Evolutionary conservation across 2,329 filamentous ascomycete genomes (phyloP).

Genomic region (Exophiala viscosa): DNA sequence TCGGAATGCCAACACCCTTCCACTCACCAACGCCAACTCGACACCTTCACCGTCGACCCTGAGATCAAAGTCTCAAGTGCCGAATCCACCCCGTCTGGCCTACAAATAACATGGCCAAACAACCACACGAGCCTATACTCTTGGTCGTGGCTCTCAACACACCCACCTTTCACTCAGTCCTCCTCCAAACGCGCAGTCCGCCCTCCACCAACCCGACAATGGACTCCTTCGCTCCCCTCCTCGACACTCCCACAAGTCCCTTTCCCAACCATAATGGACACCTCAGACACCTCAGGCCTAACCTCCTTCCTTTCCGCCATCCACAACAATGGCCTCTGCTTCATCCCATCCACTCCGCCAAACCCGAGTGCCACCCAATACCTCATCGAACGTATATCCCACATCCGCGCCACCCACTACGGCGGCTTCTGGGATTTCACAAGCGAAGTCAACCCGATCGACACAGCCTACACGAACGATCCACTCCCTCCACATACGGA

Average conservation of each 20-base stretch:
- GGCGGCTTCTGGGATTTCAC: conserved; percentile 86
- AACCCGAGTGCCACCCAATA: conserved; percentile 64
- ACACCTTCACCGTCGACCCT: conserved; percentile 62
- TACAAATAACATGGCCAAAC: conserved; percentile 20
- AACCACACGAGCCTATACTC: conserved; percentile 65
- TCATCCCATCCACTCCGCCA: conserved; percentile 23
- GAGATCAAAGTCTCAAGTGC: conserved; percentile 8
- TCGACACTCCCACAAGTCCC: conserved; percentile 37
- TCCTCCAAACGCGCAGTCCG: not conserved
- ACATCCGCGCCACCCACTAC: conserved; percentile 88
- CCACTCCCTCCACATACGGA: conserved; percentile 84
- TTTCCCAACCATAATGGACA: conserved; percentile 56
- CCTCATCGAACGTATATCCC: conserved; percentile 77
- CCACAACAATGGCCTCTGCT: conserved; percentile 23
- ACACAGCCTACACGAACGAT: conserved; percentile 87
- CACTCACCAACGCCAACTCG: conserved; percentile 65
- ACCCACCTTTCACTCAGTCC: conserved; percentile 37
- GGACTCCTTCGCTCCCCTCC: conserved; percentile 15
- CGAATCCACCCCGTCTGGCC: conserved; percentile 9
- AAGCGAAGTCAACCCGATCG: conserved; percentile 79
- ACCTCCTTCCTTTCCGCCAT: conserved; percentile 22
- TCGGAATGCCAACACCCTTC: conserved; percentile 62
- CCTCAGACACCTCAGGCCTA: conserved; percentile 43
- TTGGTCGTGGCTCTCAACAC: conserved; percentile 58
- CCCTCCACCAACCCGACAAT: conserved; percentile 10